Base-by-base conservation (phyloP, 148 eudicot species). In the Spergularia bocconei region DNA sequence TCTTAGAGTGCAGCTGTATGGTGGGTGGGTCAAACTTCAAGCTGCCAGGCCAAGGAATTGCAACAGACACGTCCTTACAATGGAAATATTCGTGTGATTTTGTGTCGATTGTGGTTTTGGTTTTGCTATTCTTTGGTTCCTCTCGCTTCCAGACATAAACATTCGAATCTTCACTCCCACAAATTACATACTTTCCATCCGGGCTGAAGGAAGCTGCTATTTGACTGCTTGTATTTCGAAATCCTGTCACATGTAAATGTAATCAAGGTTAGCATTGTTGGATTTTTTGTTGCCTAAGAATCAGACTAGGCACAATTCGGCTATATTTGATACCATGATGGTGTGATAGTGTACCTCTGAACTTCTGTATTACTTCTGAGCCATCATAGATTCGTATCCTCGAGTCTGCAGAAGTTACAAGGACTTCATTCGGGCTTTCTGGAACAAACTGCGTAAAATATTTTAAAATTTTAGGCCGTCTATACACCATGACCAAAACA, bases 81-180 rank as follows among this genome's bases (percentile, higher is more conserved):
- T 47, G 89, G 82, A 95, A 95, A 38, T 84, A 75, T 81, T 95
- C 99, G 53, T 89, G 80, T 0, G 93, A 74, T 17, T 69, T 78
- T 17, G 77, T 84, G 59, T 75, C 81, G 58, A 85, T 75, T 8
- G 54, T 17, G 2, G 80, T 82, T 75, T 72, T 91, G 20, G 80
- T 74, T 74, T 89, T 92, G 29, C 85, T 85, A 14, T 77, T 80
- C 56, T 80, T 75, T 7, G 74, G 70, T 36, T 90, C 97, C 75
- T 92, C 97, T 5, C 87, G 83, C 71, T 83, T 95, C 99, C 99
- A 95, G 20, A 95, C 75, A 64, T 87, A 92, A 1, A 95, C 96
- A 50, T 91, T 85, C 15, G 97, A 89, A 78, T 95, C 99, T 77
- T 95, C 99, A 60, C 99, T 92, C 12, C 97, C 97, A 60, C 86